Base-by-base conservation (phyloP, 805 yeast genomes). In the Candida taoyuanica region DNA sequence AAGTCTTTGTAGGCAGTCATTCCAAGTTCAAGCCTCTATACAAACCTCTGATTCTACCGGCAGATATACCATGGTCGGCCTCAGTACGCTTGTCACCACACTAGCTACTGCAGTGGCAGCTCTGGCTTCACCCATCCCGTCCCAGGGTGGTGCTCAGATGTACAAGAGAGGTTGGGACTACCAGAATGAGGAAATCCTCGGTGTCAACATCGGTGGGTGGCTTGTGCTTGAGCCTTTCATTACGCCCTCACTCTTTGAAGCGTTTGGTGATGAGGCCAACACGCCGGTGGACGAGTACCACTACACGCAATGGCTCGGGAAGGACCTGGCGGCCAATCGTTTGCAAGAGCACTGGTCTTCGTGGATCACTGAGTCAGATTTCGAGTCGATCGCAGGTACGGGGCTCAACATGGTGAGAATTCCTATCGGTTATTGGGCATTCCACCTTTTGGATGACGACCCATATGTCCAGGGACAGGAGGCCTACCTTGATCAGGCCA, bases 381-480 rank as follows among this genome's bases (percentile, higher is more conserved):
- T 91, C 52, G 48, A 61, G 34, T 56, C 67, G 37, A 85, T 89
- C 37, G 69, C 70, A 5, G 53, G 50, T 11, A 68, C 67, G 39
- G 96, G 96, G 2, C 68, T 89, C 47, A 91, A 89, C 62, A 68
- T 81, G 48, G 96, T 87, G 16, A 77, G 97, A 54, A 81, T 89
- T 43, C 97, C 98, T 31, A 76, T 89, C 39, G 96, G 96, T 9
- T 89, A 89, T 65, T 91, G 98, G 98, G 96, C 96, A 8, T 86
- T 85, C 59, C 56, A 70, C 33, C 54, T 62, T 7, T 65, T 75
- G 31, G 73, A 68, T 16, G 67, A 67, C 37, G 97, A 89, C 58
- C 96, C 97, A 3, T 89, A 86, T 53, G 93, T 87, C 24, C 77
- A 73, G 55, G 97, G 97, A 24, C 95, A 85, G 62, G 74, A 65